Conservation (phyloP, 306 rosid genomes). For the Pterocarpus santalinus region DNA sequence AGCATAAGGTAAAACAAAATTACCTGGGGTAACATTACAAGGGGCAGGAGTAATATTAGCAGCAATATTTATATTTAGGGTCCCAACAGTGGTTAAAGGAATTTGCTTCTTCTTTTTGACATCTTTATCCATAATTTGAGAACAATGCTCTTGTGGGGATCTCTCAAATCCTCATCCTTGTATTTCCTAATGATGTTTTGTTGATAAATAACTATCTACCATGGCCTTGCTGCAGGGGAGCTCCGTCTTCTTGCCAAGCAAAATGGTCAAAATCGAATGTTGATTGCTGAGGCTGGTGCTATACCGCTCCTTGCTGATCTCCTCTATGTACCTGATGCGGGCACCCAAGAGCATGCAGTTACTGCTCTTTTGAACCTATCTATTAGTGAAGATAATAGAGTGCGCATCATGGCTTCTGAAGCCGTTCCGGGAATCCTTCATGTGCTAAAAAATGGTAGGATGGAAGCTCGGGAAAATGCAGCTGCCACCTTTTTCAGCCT, state of each 20-base stretch:
- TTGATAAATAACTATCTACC: conserved; percentile 4
- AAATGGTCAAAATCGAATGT: conserved; percentile 70
- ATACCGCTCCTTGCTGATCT: conserved; percentile 80
- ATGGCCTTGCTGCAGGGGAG: conserved; percentile 50
- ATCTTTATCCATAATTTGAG: not conserved
- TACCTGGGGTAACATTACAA: no score
- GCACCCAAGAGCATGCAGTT: conserved; percentile 87
- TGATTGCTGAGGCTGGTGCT: conserved; percentile 92
- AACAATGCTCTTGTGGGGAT: conserved; percentile 12
- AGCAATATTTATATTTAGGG: no score
- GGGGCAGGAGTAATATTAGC: no score
- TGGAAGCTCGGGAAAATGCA: conserved; percentile 95
- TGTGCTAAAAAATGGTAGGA: conserved; percentile 79
- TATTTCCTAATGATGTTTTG: conserved; percentile 14
- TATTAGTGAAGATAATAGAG: conserved; percentile 69
- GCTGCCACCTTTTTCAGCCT: conserved; percentile 95
- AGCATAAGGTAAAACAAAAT: no score
- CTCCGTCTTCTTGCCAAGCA: conserved; percentile 87
- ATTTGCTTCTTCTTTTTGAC: not conserved
- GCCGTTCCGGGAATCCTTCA: conserved; percentile 82
- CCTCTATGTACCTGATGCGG: conserved; percentile 65
- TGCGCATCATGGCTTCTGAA: conserved; percentile 69
- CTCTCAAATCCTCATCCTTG: conserved; percentile 17
- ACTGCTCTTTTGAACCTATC: conserved; percentile 92
- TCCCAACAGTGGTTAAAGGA: not conserved